Percentiles rank a stretch among this genome's conserved stretches.
Conservation (phyloP, 495 filamentous ascomycete species). For the Pyronema domesticum region DNA sequence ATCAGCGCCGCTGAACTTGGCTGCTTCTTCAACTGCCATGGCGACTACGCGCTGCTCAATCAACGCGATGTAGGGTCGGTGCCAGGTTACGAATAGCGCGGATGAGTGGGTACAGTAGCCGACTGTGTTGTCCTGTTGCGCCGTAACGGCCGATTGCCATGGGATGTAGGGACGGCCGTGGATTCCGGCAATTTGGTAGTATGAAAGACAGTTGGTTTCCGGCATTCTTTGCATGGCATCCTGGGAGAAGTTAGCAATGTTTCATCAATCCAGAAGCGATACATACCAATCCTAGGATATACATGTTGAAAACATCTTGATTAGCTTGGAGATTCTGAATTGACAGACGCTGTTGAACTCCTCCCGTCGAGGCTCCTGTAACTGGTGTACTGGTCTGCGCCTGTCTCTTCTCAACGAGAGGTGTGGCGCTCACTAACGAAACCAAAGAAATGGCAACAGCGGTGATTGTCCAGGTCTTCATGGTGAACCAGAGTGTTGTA, state of each 20-base stretch:
- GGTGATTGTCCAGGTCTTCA: background rate
- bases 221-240: constrained; percentile 15
- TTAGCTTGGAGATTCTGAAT: constrained; percentile 9
- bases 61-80: constrained; percentile 50
- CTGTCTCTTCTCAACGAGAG: background rate
- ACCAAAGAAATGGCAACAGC: background rate
- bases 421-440: background rate
- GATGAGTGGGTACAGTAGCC: constrained; percentile 53
- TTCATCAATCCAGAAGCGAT: background rate
- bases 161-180: constrained; percentile 25
- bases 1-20: constrained; percentile 11
- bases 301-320: constrained; percentile 25
- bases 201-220: constrained; percentile 16
- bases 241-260: background rate
- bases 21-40: constrained; percentile 10
- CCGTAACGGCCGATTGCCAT: constrained; percentile 17
- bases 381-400: background rate
- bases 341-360: background rate
- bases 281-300: constrained; percentile 15
- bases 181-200: constrained; percentile 28
- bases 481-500: background rate
- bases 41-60: constrained; percentile 28
- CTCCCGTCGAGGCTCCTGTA: background rate
- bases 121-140: constrained; percentile 3
- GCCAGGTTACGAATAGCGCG: constrained; percentile 52